A percentile compares a stretch with the other conserved stretches of the same genome.
Evolutionary conservation across 208 protist genomes (phyloP).

Genomic region (Herpetomonas tarakana): DNA sequence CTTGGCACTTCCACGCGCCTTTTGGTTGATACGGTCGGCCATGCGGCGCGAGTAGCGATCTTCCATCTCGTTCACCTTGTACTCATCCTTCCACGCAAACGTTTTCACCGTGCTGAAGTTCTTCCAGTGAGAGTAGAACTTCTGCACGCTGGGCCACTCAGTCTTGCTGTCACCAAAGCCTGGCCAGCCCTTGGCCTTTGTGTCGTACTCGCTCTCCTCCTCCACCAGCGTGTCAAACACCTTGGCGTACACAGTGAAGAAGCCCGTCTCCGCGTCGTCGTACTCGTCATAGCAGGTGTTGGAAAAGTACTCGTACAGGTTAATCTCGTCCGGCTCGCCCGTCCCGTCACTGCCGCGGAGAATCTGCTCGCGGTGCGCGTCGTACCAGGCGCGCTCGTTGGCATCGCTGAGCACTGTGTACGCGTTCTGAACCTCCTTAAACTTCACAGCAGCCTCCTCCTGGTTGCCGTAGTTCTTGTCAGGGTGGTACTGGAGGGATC

Average conservation of each 20-base stretch:
- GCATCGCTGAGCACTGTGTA: constrained; percentile 86
- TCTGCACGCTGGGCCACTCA: constrained; percentile 53
- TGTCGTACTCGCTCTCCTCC: constrained; percentile 65
- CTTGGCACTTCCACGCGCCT: constrained; percentile 67
- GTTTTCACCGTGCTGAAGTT: constrained; percentile 85
- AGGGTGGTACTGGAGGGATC: constrained; percentile 84
- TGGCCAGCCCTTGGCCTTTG: constrained; percentile 56
- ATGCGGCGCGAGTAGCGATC: constrained; percentile 83
- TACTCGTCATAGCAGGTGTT: constrained; percentile 77
- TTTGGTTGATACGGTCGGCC: constrained; percentile 87
- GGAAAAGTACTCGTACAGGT: constrained; percentile 85
- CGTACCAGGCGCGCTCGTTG: constrained; percentile 87
- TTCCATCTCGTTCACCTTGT: constrained; percentile 89
- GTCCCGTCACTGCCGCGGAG: constrained; percentile 57
- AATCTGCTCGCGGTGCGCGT: constrained; percentile 85
- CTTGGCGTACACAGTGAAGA: constrained; percentile 77
- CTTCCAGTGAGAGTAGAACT: constrained; percentile 85
- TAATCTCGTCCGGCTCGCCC: constrained; percentile 59
- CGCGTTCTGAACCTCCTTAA: constrained; percentile 90
- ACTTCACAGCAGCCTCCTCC: constrained; percentile 63
- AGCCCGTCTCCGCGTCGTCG: constrained; percentile 68
- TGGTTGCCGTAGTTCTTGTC: constrained; percentile 89
- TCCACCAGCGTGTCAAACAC: constrained; percentile 74
- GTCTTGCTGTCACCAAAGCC: constrained; percentile 65
- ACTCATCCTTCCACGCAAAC: constrained; percentile 91